Evolutionary conservation across 768 basidiomycete species (phyloP), one percentile per base, ranked within the genome.

Genomic region (Suillus occidentalis): DNA sequence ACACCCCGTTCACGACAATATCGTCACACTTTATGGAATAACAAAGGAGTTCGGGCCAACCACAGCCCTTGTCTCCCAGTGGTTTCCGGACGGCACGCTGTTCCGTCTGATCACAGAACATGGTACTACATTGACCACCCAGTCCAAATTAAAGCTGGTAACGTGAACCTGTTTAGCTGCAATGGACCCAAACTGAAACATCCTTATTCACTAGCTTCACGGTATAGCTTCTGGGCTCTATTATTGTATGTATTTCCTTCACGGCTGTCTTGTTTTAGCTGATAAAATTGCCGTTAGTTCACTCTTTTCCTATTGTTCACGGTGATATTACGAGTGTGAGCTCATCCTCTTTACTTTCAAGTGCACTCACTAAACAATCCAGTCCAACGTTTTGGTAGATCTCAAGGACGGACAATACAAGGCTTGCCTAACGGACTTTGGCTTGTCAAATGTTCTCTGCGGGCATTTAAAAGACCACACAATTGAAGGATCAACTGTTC

Each of bases 371-470:
- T 6, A 13, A 20, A 28, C 1, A 36, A 18, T 20, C 8, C 64
- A 81, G 80, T 76, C 79, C 0, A 83, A 82, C 65, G 74, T 83
- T 56, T 73, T 82, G 22, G 76, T 83, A 53, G 78, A 79, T 61
- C 0, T 55, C 34, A 36, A 34, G 20, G 20, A n/a, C 0, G 76
- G 77, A 65, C 64, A 78, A 36, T 73, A 75, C n/a, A 75, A 75
- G 37, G 79, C 76, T 2, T 74, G 74, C 8, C 66, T 83, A 8
- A 77, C 77, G 62, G 82, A 82, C 62, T 82, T 82, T 64, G 81
- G 81, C 1, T 68, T 82, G 6, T 82, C 79, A 10, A 79, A 66
- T 39, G 75, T 81, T 56, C 69, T 77, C 18, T 67, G 70, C 9
- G 77, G 77, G 59, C 70, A 74, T 36, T 37, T 36, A 3, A 2